Evolutionary conservation across 768 basidiomycete genomes (phyloP), one percentile per base, ranked within the genome.

Genomic region (Lactarius psammicola): DNA sequence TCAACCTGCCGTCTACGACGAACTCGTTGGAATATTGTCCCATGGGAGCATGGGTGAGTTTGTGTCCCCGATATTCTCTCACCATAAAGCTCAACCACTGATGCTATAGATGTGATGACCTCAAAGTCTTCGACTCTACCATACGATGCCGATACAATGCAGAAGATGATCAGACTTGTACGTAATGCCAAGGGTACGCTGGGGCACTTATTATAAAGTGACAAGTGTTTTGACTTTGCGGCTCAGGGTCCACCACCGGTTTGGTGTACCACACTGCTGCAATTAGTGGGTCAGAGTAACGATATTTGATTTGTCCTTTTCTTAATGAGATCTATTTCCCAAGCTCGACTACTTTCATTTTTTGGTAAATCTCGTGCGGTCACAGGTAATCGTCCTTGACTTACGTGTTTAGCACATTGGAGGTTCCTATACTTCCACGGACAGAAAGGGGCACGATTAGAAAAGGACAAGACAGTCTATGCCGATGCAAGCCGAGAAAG

Each of bases 21-120:
- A 75, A 36, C 77, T 73, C 4, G 72, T 74, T 40, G 83, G 82
- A 4, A 76, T 79, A 2, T 75, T 74, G 13, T 74, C 75, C 4
- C 68, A 74, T 28, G 72, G 75, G 6, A 80, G 82, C 69, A 70
- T 83, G 20, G 75, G 84, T 84, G 3, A 55, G 38, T 23, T 15
- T 2, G n/a, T 46, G 31, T 11, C 13, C 18, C 3, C 7, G 17
- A 20, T 15, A 4, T 9, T 0, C n/a, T 34, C 30, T 10, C 44
- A 17, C 38, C 44, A 28, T n/a, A 20, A 6, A 23, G 20, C 13
- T 30, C 20, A 60, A 23, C 30, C 20, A 1, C 4, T 26, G 17
- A 51, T 51, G n/a, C 36, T 8, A 40, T 23, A 67, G 66, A 67
- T 55, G 40, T 15, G 30, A 9, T 67, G 51, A 67, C 66, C 15